phyloP scores from a whole-genome alignment of 164 flowering plant genomes.

The Pachysandra terminalis region DNA sequence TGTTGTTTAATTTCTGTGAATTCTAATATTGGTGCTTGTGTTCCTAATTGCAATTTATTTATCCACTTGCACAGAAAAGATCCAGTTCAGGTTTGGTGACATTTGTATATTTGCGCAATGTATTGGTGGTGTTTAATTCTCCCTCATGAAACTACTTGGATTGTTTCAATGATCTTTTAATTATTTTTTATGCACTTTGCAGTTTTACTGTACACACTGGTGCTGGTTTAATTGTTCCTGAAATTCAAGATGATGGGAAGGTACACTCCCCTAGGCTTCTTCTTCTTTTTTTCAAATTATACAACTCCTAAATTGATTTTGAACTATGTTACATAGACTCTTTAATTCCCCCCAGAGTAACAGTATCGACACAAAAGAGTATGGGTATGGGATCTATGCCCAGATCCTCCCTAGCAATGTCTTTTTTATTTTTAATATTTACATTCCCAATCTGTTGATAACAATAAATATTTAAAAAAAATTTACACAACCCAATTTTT shows the following conservation, averaged over 20 bases:
- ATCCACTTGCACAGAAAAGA: background rate
- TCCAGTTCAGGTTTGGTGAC: background rate
- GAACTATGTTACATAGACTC: no score
- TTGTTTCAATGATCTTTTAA: background rate
- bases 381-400: no score
- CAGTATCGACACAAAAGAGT: no score
- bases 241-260: constrained; percentile 83
- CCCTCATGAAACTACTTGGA: background rate
- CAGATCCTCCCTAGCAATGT: no score
- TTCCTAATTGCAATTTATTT: background rate
- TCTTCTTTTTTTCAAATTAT: background rate
- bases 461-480: no score
- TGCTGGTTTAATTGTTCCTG: constrained; percentile 94
- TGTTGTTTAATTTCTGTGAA: background rate
- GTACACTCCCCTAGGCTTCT: constrained; percentile 30
- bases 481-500: no score
- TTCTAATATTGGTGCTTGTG: background rate
- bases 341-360: no score
- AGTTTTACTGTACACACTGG: constrained; percentile 95
- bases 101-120: no score
- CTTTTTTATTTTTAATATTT: no score
- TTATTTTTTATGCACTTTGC: constrained; percentile 17
- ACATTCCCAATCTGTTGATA: no score
- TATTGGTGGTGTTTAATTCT: background rate
- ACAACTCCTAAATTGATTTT: background rate